Base-by-base conservation (phyloP, 139 green algal species). In the Nannochloris sp. region DNA sequence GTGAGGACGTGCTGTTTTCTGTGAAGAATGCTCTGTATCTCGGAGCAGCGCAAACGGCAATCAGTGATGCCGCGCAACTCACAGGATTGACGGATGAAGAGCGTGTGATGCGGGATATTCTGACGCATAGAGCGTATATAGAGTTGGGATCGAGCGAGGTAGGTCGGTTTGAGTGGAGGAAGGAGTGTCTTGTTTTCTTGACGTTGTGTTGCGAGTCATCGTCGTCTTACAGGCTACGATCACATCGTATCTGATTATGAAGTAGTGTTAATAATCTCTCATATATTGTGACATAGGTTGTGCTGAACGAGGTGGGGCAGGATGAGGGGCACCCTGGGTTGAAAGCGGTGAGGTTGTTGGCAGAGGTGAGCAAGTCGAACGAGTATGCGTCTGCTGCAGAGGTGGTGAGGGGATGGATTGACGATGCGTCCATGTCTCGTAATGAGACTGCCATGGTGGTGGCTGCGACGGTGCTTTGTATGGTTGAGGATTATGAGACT, bases 61-160 rank as follows among this genome's bases (percentile, higher is more conserved):
- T 98, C 31, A 93, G 91, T 40, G 93, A 98, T 49, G 87, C 83
- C 8, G 62, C 76, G 12, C 78, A 94, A 40, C 62, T 97, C 7
- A 75, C 81, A 10, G 71, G 75, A 19, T 67, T 98, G 29, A 78
- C 68, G n/a, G 87, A 92, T 4, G 55, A 67, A 4, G 83, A 96
- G 24, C 60, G 64, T 18, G 69, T 89, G 6, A 87, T 96, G 72
- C 66, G 86, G 1, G 94, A 98, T 55, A 74, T 75, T 25, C 88
- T 88, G 58, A 78, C 96, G 0, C 95, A 97, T 66, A 78, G 93
- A 12, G 88, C 90, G 3, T 97, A 98, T 78, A 91, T 99, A 29
- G 93, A 90, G 3, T 69, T 97, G 3, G 91, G 93, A 9, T 90
- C 75, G 66, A 89, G 89, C 49, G 83, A 97, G 71, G 92, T 97